These are phyloP conservation scores for Daldinia sp. DNA, from an alignment of 2,329 filamentous ascomycete genomes.

Conservation along the genomic window DNA sequence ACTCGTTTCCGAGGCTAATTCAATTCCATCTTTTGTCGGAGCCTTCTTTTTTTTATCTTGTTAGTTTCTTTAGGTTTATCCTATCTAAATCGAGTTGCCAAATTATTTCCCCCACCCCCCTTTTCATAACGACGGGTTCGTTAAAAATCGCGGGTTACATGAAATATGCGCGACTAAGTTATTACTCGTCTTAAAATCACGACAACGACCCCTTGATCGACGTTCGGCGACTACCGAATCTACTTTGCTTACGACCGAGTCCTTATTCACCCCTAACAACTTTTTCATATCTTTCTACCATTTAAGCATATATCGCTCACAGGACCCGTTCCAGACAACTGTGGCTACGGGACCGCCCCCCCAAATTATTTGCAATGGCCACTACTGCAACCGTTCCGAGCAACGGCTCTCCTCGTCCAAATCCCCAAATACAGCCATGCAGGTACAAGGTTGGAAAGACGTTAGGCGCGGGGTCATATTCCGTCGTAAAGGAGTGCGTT, in stretches of 20 bases:
- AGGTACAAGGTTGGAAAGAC: slow-evolving; percentile 99
- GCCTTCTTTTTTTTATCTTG: neutral
- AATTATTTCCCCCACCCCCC: neutral
- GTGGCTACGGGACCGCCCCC: neutral
- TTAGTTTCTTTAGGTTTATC: neutral
- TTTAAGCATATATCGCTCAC: neutral
- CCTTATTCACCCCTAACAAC: neutral
- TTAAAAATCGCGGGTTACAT: neutral
- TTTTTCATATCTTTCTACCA: neutral
- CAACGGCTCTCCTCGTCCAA: slow-evolving; percentile 45
- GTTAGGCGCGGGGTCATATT: slow-evolving; percentile 94
- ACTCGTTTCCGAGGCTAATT: slow-evolving; percentile 3
- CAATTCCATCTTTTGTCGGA: neutral
- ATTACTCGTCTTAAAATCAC: neutral
- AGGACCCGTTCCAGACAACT: neutral
- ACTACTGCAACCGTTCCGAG: slow-evolving; percentile 37
- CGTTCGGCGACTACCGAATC: slow-evolving; percentile 18
- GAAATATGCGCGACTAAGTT: slow-evolving; percentile 14
- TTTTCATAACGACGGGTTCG: slow-evolving; percentile 5
- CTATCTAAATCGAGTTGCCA: neutral
- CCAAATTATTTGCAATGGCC: slow-evolving; percentile 36
- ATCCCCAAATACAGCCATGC: slow-evolving; percentile 86
- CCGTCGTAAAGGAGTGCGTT: slow-evolving; percentile 97
- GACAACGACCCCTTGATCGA: slow-evolving; percentile 16
- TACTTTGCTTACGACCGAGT: slow-evolving; percentile 15